Conservation (phyloP, 1,139 yeast species). For the Geotrichum aggregatum region DNA sequence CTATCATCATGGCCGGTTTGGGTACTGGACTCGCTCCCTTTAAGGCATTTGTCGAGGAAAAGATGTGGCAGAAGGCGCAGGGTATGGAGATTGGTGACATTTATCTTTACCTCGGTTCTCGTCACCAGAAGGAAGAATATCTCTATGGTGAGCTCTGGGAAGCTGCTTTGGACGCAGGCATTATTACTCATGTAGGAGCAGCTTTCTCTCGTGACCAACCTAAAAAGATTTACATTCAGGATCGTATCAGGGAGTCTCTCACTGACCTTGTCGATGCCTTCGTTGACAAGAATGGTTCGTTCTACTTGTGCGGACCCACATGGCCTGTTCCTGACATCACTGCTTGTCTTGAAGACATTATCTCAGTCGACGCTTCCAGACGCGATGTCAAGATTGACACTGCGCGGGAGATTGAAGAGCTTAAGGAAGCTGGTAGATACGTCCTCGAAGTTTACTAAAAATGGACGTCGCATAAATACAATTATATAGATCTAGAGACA, state of each 20-base stretch:
- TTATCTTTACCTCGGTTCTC: slow-evolving; percentile 85
- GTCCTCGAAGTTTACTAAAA: slow-evolving; percentile 82
- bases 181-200: slow-evolving; percentile 93
- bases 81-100: slow-evolving; percentile 88
- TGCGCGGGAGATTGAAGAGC: slow-evolving; percentile 77
- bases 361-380: slow-evolving; percentile 63
- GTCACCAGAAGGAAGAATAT: slow-evolving; percentile 94
- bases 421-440: slow-evolving; percentile 90
- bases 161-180: slow-evolving; percentile 87
- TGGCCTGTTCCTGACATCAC: slow-evolving; percentile 99
- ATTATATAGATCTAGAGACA: neutral
- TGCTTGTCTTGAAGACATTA: slow-evolving; percentile 80
- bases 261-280: slow-evolving; percentile 74
- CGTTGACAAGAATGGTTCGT: slow-evolving; percentile 73
- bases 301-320: slow-evolving; percentile 97
- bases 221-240: slow-evolving; percentile 91
- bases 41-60: slow-evolving; percentile 95
- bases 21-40: slow-evolving; percentile 99
- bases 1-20: slow-evolving; percentile 93
- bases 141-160: slow-evolving; percentile 97
- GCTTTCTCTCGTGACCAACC: slow-evolving; percentile 98
- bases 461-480: neutral
- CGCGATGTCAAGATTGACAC: slow-evolving; percentile 68
- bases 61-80: slow-evolving; percentile 86
- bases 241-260: slow-evolving; percentile 76